phyloP scores from a whole-genome alignment of 1,284 basidiomycete genomes.

The Apiotrichum brassicae region DNA sequence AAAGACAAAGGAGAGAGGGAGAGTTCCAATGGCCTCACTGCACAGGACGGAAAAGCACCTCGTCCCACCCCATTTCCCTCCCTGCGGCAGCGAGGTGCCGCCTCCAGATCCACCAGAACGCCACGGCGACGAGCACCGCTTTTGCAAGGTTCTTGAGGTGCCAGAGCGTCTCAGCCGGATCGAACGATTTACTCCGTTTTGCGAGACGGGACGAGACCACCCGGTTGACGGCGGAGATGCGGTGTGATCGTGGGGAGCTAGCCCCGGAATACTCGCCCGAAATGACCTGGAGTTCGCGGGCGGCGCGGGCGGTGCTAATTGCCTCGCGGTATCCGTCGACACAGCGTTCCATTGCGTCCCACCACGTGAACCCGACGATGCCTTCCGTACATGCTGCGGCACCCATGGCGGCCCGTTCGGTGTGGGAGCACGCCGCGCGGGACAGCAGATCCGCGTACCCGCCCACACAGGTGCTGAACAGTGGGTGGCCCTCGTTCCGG shows the following conservation, averaged over 20 bases:
- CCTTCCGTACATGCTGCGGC: conserved; percentile 44
- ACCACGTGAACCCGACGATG: conserved; percentile 51
- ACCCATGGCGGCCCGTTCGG: conserved; percentile 47
- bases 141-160: conserved; percentile 18
- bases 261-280: background rate
- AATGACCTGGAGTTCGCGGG: background rate
- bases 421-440: conserved; percentile 39
- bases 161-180: conserved; percentile 12
- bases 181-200: conserved; percentile 3
- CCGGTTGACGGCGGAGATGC: conserved; percentile 23
- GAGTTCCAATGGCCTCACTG: no score
- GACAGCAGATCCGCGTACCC: conserved; percentile 50
- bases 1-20: no score
- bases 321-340: conserved; percentile 52
- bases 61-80: conserved; percentile 10
- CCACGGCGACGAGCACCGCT: conserved; percentile 3
- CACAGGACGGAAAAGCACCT: conserved; percentile 6
- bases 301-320: conserved; percentile 24
- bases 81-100: conserved; percentile 12
- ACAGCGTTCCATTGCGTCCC: conserved; percentile 54
- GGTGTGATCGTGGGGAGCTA: background rate
- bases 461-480: conserved; percentile 43
- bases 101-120: conserved; percentile 14
- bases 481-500: conserved; percentile 33
- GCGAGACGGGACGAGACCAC: conserved; percentile 21